Conservation (phyloP, 306 rosid species). For the Glycine latifolia region DNA sequence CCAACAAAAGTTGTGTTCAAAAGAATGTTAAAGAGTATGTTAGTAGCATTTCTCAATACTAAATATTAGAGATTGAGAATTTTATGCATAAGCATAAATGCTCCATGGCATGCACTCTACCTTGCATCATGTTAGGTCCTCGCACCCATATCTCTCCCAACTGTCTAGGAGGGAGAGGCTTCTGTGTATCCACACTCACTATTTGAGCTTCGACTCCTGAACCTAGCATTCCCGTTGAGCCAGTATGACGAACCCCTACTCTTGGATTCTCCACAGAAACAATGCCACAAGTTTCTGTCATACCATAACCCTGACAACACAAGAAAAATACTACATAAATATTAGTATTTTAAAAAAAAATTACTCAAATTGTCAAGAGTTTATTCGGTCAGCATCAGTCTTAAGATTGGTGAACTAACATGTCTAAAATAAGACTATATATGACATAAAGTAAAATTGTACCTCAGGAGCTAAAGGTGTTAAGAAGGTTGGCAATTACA, state of each 20-base stretch:
- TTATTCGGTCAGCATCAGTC: neutral
- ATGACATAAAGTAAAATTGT: no score
- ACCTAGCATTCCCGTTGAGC: conserved; percentile 72
- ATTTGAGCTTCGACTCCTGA: conserved; percentile 77
- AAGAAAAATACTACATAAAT: neutral
- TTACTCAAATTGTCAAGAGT: neutral
- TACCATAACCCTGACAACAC: conserved; percentile 72
- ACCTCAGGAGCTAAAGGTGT: no score
- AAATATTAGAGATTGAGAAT: neutral
- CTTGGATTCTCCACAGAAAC: conserved; percentile 59
- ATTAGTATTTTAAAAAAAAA: neutral
- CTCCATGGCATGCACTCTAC: conserved; percentile 41
- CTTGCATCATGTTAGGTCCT: conserved; percentile 86
- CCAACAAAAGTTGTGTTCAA: no score
- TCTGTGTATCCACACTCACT: conserved; percentile 62
- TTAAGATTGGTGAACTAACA: neutral
- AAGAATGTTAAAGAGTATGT: no score
- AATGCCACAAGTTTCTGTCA: conserved; percentile 87
- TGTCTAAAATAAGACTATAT: neutral
- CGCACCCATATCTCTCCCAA: conserved; percentile 83
- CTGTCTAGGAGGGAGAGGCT: conserved; percentile 78
- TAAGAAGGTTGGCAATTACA: no score
- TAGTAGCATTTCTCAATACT: neutral
- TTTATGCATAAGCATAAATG: neutral
- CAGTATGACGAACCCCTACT: conserved; percentile 62